A percentile compares a stretch with the other conserved stretches of the same genome.
These are phyloP conservation scores for Lactarius deliciosus DNA, from an alignment of 768 basidiomycete genomes.

Conservation along the genomic window DNA sequence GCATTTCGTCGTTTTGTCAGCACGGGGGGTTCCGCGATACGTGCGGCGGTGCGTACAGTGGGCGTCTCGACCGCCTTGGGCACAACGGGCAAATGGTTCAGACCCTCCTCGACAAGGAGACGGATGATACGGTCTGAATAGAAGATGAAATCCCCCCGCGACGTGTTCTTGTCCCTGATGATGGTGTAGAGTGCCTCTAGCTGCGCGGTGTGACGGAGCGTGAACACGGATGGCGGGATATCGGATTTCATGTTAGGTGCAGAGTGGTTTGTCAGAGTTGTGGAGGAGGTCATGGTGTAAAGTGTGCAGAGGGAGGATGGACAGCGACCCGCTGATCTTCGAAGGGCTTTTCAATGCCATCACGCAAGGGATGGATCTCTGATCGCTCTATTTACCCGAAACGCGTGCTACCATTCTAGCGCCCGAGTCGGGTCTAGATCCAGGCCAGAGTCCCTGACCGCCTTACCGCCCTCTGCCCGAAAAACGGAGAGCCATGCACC, in stretches of 20 bases:
- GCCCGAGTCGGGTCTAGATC: slow-evolving; percentile 4
- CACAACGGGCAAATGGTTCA: slow-evolving; percentile 84
- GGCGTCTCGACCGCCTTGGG: slow-evolving; percentile 78
- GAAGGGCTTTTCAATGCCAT: neutral
- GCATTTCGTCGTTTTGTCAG: neutral
- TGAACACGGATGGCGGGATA: slow-evolving; percentile 81
- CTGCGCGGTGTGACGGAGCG: slow-evolving; percentile 86
- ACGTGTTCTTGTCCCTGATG: slow-evolving; percentile 85
- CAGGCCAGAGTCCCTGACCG: neutral
- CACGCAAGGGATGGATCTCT: neutral
- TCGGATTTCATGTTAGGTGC: neutral
- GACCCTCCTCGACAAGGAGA: slow-evolving; percentile 75
- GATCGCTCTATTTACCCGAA: neutral
- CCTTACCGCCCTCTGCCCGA: neutral
- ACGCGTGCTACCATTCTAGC: neutral
- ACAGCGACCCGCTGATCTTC: neutral
- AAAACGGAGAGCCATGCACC: neutral
- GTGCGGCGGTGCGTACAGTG: slow-evolving; percentile 47
- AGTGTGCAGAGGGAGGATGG: neutral
- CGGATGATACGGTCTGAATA: slow-evolving; percentile 92
- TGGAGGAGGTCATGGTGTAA: slow-evolving; percentile 19
- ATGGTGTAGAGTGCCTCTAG: slow-evolving; percentile 95
- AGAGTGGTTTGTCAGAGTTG: neutral
- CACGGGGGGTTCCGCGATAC: neutral
- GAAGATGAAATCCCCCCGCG: slow-evolving; percentile 93